Conservation (phyloP, 2,329 filamentous ascomycete genomes). For the Cladophialophora chaetospira region DNA sequence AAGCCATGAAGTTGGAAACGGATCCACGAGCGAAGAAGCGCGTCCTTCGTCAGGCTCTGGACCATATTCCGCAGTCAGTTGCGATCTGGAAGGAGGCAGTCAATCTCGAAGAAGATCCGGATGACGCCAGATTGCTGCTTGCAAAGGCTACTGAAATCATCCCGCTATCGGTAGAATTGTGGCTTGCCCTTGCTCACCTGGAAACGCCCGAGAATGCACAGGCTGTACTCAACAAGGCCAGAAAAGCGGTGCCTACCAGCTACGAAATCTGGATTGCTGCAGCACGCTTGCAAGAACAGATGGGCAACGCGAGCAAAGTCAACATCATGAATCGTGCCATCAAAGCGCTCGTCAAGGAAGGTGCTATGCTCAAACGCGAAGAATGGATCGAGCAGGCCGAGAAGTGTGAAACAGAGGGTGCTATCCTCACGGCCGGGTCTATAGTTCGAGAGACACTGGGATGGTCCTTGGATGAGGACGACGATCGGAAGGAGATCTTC, state of each 20-base stretch:
- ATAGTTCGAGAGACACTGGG: constrained; percentile 93
- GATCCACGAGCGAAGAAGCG: constrained; percentile 84
- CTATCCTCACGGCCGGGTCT: constrained; percentile 78
- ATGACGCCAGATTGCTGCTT: constrained; percentile 82
- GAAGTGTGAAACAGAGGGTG: constrained; percentile 89
- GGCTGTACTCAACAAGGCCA: constrained; percentile 90
- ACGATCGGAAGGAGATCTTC: constrained; percentile 95
- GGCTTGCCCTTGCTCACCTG: constrained; percentile 87
- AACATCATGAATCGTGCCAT: constrained; percentile 95
- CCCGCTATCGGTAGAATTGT: constrained; percentile 88
- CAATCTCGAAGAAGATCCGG: constrained; percentile 87
- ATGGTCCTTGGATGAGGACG: constrained; percentile 91
- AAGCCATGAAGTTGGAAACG: constrained; percentile 89
- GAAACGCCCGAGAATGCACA: constrained; percentile 91
- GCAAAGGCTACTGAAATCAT: constrained; percentile 96
- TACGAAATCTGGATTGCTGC: constrained; percentile 97
- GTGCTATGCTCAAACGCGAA: constrained; percentile 94
- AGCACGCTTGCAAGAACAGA: constrained; percentile 83
- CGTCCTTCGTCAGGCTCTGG: constrained; percentile 85
- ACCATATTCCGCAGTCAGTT: constrained; percentile 91
- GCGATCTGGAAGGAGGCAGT: constrained; percentile 98
- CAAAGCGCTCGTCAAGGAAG: constrained; percentile 83
- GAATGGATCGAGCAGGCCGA: constrained; percentile 97
- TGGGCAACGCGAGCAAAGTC: constrained; percentile 76
- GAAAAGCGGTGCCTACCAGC: constrained; percentile 89